A percentile compares a stretch with the other conserved stretches of the same genome.
These are phyloP conservation scores for Citrus glauca DNA, from an alignment of 345 rosid species.

Conservation along the genomic window DNA sequence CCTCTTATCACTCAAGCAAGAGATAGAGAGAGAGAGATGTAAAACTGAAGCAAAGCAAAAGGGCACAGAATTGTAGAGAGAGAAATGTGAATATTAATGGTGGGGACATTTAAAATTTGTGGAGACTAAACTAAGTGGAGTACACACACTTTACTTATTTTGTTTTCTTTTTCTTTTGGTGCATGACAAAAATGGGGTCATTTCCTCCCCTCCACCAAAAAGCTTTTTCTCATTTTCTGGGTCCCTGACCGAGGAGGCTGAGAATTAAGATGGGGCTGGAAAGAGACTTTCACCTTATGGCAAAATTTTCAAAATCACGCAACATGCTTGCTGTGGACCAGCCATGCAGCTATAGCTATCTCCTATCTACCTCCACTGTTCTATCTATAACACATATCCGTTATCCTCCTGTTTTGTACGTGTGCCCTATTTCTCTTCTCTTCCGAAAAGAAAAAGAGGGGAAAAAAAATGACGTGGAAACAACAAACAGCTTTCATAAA, in stretches of 20 bases:
- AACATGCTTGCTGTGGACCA: slow-evolving; percentile 22
- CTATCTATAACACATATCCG: too few species aligned
- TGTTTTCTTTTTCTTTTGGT: slow-evolving; percentile 29
- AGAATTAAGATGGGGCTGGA: slow-evolving; percentile 12
- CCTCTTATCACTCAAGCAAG: slow-evolving; percentile 25
- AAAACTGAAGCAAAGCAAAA: slow-evolving; percentile 55
- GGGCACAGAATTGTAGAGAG: slow-evolving; percentile 36
- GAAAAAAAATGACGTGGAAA: not conserved
- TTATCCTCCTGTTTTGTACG: not conserved
- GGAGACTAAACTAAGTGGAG: not conserved
- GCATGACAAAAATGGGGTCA: slow-evolving; percentile 47
- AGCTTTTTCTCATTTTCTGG: slow-evolving; percentile 16
- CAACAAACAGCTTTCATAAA: not conserved
- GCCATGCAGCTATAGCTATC: too few species aligned
- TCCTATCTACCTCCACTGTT: too few species aligned
- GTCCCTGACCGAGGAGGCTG: slow-evolving; percentile 9
- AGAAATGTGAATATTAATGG: slow-evolving; percentile 22
- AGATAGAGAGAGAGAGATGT: slow-evolving; percentile 32
- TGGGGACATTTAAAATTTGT: slow-evolving; percentile 21
- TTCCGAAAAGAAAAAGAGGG: not conserved
- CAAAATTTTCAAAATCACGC: slow-evolving; percentile 33
- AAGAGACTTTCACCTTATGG: slow-evolving; percentile 19
- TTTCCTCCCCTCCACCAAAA: slow-evolving; percentile 13
- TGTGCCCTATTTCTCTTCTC: not conserved
- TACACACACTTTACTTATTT: not conserved